Percentiles rank a stretch among this genome's conserved stretches.
phyloP scores from a whole-genome alignment of 257 asterid genomes.

The Orobanche coerulescens region DNA sequence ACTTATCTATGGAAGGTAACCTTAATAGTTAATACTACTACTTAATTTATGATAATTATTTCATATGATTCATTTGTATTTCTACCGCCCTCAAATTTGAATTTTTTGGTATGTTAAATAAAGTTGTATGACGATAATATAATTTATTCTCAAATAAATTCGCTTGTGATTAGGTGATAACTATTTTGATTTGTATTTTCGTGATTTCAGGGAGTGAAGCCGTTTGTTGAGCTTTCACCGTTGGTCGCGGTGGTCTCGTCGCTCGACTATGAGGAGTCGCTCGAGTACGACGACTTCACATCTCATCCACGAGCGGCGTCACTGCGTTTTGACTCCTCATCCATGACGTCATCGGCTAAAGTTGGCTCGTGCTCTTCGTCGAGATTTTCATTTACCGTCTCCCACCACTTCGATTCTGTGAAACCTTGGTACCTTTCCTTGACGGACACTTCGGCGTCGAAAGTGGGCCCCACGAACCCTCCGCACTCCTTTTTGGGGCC shows the following conservation, averaged over 20 bases:
- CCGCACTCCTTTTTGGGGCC: constrained; percentile 35
- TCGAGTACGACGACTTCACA: constrained; percentile 48
- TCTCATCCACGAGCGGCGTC: constrained; percentile 63
- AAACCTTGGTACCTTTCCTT: constrained; percentile 87
- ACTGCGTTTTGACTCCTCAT: constrained; percentile 51
- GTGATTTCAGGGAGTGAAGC: constrained; percentile 58
- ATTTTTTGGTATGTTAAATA: no score
- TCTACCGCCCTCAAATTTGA: no score
- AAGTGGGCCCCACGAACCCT: constrained; percentile 51
- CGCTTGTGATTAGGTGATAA: no score
- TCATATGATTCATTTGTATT: no score
- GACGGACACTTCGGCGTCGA: constrained; percentile 45
- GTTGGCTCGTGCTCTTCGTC: constrained; percentile 79
- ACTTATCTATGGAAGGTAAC: constrained; percentile 95
- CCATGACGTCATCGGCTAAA: constrained; percentile 38
- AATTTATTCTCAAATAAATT: no score
- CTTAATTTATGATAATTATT: no score
- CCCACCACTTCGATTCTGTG: constrained; percentile 71
- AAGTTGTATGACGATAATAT: no score
- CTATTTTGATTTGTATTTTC: not conserved
- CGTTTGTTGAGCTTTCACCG: constrained; percentile 72
- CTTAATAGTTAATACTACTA: not conserved
- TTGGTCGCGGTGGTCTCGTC: constrained; percentile 48
- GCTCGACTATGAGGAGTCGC: constrained; percentile 62
- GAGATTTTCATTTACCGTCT: constrained; percentile 78